These are phyloP conservation scores for Suhomyces chickasaworum DNA, from an alignment of 1,139 yeast genomes.

Conservation along the genomic window DNA sequence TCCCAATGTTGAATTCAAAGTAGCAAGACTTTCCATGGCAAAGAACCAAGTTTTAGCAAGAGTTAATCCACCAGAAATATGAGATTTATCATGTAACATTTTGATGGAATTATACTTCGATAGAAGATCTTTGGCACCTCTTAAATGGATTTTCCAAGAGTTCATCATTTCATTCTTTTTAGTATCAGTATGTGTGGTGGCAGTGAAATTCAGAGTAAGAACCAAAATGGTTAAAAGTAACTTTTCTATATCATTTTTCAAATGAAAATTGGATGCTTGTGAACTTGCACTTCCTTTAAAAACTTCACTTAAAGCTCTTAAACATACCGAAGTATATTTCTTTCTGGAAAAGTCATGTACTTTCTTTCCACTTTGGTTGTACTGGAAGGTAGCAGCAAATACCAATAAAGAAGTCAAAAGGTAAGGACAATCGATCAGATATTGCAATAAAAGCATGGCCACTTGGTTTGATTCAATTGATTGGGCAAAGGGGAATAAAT, in stretches of 20 bases:
- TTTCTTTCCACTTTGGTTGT: constrained; percentile 33
- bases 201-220: constrained; percentile 41
- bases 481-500: constrained; percentile 43
- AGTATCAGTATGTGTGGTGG: constrained; percentile 25
- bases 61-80: constrained; percentile 33
- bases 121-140: constrained; percentile 45
- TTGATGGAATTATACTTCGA: constrained; percentile 29
- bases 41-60: constrained; percentile 49
- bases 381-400: constrained; percentile 41
- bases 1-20: constrained; percentile 34
- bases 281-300: constrained; percentile 24
- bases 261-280: neutral
- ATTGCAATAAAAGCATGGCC: constrained; percentile 33
- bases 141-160: constrained; percentile 43
- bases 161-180: constrained; percentile 18
- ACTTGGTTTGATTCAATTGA: constrained; percentile 40
- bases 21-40: constrained; percentile 44
- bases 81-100: constrained; percentile 9
- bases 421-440: constrained; percentile 39
- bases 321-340: constrained; percentile 36
- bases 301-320: constrained; percentile 35
- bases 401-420: constrained; percentile 40
- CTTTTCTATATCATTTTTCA: constrained; percentile 37
- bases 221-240: constrained; percentile 42
- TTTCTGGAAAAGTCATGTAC: constrained; percentile 35